These are phyloP conservation scores for Penicillium steckii DNA, from an alignment of 495 filamentous ascomycete species.

Conservation along the genomic window DNA sequence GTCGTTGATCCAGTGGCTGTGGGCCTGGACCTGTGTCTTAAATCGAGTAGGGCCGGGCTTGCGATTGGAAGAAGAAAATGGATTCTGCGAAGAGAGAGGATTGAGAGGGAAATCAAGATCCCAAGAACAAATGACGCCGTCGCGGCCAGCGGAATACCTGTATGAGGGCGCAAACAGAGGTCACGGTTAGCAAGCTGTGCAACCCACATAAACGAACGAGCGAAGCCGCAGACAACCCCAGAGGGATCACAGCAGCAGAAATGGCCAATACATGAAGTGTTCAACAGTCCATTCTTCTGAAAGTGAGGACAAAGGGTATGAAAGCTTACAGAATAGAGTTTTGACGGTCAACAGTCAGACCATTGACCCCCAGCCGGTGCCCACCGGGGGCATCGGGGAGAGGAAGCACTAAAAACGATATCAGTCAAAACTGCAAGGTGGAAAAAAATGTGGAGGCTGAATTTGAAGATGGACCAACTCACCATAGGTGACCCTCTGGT, in stretches of 20 bases:
- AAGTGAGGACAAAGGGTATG: not conserved
- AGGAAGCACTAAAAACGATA: conserved; percentile 69
- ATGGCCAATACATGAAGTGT: too few relatives aligned
- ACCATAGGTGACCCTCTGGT: conserved; percentile 54
- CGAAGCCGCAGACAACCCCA: not conserved
- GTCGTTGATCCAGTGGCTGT: conserved; percentile 99
- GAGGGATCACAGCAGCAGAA: too few relatives aligned
- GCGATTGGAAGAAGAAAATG: conserved; percentile 26
- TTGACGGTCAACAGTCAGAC: conserved; percentile 79
- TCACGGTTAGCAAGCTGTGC: conserved; percentile 23
- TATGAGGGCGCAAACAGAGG: conserved; percentile 11
- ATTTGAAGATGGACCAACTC: conserved; percentile 5
- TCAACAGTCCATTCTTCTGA: not conserved
- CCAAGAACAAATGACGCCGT: conserved; percentile 96
- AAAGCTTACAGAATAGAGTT: conserved; percentile 79
- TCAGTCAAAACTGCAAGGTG: conserved; percentile 15
- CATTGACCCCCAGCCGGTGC: conserved; percentile 92
- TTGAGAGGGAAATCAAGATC: conserved; percentile 61
- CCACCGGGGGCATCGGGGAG: conserved; percentile 87
- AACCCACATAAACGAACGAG: conserved; percentile 10
- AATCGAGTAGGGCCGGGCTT: conserved; percentile 58
- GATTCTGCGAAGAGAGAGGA: conserved; percentile 35
- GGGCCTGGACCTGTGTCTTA: conserved; percentile 88
- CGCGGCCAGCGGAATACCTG: conserved; percentile 93
- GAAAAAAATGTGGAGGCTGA: not conserved